Percentiles rank a stretch among this genome's conserved stretches.
Conservation (phyloP, 345 rosid genomes). For the Gossypium mustelinum region DNA sequence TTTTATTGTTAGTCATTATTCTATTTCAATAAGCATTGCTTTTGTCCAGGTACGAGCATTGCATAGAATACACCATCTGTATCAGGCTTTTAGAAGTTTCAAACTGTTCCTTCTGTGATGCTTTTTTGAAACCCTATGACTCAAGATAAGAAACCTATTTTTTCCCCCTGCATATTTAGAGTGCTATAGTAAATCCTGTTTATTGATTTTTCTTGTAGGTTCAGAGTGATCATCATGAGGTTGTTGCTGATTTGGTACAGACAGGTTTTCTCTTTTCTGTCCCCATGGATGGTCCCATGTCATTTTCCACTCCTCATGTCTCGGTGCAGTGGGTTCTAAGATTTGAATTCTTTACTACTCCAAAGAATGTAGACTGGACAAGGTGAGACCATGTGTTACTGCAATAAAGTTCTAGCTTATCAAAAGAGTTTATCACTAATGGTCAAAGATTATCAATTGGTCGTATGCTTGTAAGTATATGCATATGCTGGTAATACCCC, state of each 20-base stretch:
- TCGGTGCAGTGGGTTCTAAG: constrained; percentile 88
- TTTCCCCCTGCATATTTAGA: background rate
- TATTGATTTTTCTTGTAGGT: constrained; percentile 44
- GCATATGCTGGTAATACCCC: background rate
- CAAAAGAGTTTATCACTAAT: background rate
- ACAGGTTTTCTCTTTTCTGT: constrained; percentile 91
- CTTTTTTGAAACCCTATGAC: background rate
- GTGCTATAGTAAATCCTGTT: background rate
- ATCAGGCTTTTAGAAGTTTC: background rate
- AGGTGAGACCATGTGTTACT: constrained; percentile 48
- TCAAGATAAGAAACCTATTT: background rate
- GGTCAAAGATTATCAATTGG: background rate
- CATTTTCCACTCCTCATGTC: constrained; percentile 76
- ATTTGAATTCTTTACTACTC: constrained; percentile 83
- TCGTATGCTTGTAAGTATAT: constrained; percentile 4
- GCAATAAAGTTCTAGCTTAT: background rate
- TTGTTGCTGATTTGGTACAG: constrained; percentile 91
- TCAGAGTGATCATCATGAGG: constrained; percentile 91
- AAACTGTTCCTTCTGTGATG: background rate
- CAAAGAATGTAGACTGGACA: constrained; percentile 69
- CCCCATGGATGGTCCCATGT: constrained; percentile 96
- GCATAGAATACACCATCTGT: background rate
- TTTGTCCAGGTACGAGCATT: background rate
- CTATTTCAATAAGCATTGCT: background rate
- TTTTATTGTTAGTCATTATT: background rate